Percentiles rank a stretch among this genome's conserved stretches.
These are phyloP conservation scores for Carex scoparia DNA, from an alignment of 176 grass and related monocot genomes.

Conservation along the genomic window DNA sequence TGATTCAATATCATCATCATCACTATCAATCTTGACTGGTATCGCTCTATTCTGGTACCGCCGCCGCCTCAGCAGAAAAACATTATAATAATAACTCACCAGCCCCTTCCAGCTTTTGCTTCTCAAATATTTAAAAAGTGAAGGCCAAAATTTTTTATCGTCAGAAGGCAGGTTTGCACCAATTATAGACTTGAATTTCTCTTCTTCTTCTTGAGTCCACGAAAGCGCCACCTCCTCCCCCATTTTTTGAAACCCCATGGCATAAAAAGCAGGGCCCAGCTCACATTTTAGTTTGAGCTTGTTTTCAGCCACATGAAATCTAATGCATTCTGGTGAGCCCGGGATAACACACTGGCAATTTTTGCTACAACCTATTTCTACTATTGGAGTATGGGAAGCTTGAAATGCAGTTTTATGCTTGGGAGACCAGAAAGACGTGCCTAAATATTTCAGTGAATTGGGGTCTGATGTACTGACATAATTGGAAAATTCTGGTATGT, in stretches of 20 bases:
- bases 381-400: not conserved
- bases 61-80: slow-evolving; percentile 58
- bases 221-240: slow-evolving; percentile 88
- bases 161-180: slow-evolving; percentile 31
- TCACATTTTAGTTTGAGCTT: slow-evolving; percentile 44
- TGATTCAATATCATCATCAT: slow-evolving; percentile 69
- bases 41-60: slow-evolving; percentile 68
- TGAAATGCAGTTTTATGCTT: slow-evolving; percentile 9
- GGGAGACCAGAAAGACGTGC: not conserved
- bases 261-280: slow-evolving; percentile 50
- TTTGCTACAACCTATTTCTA: slow-evolving; percentile 6
- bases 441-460: slow-evolving; percentile 9
- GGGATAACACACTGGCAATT: slow-evolving; percentile 30
- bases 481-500: slow-evolving; percentile 11
- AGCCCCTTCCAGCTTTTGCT: slow-evolving; percentile 47
- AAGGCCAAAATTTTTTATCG: slow-evolving; percentile 48
- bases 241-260: slow-evolving; percentile 69
- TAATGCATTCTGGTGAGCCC: slow-evolving; percentile 39
- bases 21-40: slow-evolving; percentile 64
- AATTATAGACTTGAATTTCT: slow-evolving; percentile 52
- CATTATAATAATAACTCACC: slow-evolving; percentile 38
- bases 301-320: slow-evolving; percentile 52
- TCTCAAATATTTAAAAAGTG: slow-evolving; percentile 36
- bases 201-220: slow-evolving; percentile 63
- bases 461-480: not conserved